Evolutionary conservation across 805 yeast species (phyloP), one percentile per base, ranked within the genome.

Genomic region (Saccharomycopsis malanga): DNA sequence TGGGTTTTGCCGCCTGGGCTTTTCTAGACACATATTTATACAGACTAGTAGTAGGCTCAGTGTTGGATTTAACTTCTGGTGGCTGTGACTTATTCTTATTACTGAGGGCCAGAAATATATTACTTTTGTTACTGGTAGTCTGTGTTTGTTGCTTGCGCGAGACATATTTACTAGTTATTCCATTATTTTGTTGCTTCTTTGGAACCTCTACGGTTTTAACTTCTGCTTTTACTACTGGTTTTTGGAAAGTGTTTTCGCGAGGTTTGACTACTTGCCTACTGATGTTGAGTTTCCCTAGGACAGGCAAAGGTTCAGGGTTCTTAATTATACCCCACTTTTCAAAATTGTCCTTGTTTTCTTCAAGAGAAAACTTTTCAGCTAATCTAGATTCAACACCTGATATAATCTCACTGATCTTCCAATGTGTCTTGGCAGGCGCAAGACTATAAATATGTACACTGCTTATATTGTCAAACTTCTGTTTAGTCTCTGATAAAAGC

Each of bases 271-370:
- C n/a, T n/a, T n/a, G n/a, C n/a, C n/a, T n/a, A n/a, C n/a, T n/a
- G n/a, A n/a, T n/a, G n/a, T n/a, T n/a, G n/a, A n/a, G n/a, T n/a
- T n/a, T n/a, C n/a, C n/a, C 9, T 12, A 41, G 20, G 20, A n/a
- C 42, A 6, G 39, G 34, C 23, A 10, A 14, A 15, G 44, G 42
- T 23, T 47, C 47, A 2, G 54, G 53, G 35, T 56, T 53, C 34
- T 50, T 48, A 40, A 58, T 55, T 1, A 55, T 29, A 10, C 57
- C 58, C 57, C 56, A 52, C 22, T 27, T 50, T 27, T 34, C 40
- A 44, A 41, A 15, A 39, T 42, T 17, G 4, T 38, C 38, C 21
- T 23, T 42, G 18, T 36, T 25, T 17, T 21, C 24, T 17, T 34
- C 21, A 4, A 34, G 20, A 14, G 46, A 29, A 38, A 43, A 42